phyloP scores from a whole-genome alignment of 805 yeast genomes.

The Spencermartinsiella europaea region DNA sequence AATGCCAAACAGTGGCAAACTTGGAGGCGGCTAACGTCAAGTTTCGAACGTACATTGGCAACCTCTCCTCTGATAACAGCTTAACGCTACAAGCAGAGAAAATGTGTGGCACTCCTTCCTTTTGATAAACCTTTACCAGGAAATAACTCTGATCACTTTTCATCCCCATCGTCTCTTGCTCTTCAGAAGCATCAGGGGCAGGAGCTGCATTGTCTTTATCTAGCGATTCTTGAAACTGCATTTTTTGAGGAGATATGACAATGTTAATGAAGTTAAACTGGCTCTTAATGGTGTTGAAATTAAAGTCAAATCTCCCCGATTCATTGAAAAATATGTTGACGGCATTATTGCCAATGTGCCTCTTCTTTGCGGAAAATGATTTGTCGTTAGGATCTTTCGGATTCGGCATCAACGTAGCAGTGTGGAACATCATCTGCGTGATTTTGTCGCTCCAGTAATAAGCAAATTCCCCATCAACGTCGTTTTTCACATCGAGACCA shows the following conservation, averaged over 20 bases:
- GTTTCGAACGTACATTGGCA: conserved; percentile 63
- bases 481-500: conserved; percentile 68
- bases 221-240: conserved; percentile 13
- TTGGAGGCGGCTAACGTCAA: conserved; percentile 60
- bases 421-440: conserved; percentile 69
- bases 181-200: conserved; percentile 9
- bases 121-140: conserved; percentile 59
- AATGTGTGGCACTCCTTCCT: conserved; percentile 69
- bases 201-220: conserved; percentile 7
- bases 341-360: conserved; percentile 82
- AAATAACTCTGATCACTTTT: conserved; percentile 30
- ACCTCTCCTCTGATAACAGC: conserved; percentile 52
- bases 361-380: conserved; percentile 53
- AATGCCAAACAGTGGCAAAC: conserved; percentile 73
- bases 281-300: conserved; percentile 63
- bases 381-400: conserved; percentile 37
- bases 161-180: conserved; percentile 3
- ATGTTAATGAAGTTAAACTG: conserved; percentile 82
- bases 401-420: conserved; percentile 76
- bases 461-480: conserved; percentile 71
- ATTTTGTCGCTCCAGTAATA: conserved; percentile 67
- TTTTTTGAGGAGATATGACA: conserved; percentile 63
- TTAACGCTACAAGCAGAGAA: conserved; percentile 74
- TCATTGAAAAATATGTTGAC: conserved; percentile 81
- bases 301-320: conserved; percentile 52